phyloP scores from a whole-genome alignment of 768 basidiomycete genomes.

The Xerocomellus chrysenteron region DNA sequence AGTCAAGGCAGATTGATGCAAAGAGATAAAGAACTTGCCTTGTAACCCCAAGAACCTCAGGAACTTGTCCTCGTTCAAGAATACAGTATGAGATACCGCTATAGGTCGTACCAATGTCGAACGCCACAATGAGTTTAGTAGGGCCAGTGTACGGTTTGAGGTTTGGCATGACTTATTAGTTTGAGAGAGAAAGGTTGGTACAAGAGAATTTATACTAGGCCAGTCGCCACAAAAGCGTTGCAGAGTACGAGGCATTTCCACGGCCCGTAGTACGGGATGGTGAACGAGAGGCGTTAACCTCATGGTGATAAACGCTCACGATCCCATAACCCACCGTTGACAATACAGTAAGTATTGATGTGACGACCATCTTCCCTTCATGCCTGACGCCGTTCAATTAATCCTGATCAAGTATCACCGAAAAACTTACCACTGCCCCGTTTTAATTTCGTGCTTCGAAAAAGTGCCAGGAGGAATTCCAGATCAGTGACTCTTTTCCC shows the following conservation, averaged over 20 bases:
- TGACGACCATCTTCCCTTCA: background rate
- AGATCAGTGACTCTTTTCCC: background rate
- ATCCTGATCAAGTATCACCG: background rate
- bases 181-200: background rate
- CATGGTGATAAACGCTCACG: background rate
- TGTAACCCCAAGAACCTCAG: constrained; percentile 4
- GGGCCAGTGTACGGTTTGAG: constrained; percentile 1
- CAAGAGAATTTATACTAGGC: background rate
- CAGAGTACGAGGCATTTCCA: background rate
- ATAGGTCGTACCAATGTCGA: constrained; percentile 47
- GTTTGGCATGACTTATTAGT: constrained; percentile 2
- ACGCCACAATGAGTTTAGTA: constrained; percentile 40
- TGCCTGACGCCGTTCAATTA: background rate
- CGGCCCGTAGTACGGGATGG: background rate
- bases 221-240: background rate
- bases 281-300: background rate
- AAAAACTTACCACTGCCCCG: background rate
- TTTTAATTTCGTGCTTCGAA: background rate
- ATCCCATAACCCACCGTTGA: too few relatives aligned
- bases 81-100: constrained; percentile 41
- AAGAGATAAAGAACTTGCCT: background rate
- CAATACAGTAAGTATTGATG: background rate
- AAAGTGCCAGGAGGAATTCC: background rate
- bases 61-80: constrained; percentile 3
- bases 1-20: background rate